phyloP scores from a whole-genome alignment of 1,284 basidiomycete genomes.

The Trichosporon sp. region DNA sequence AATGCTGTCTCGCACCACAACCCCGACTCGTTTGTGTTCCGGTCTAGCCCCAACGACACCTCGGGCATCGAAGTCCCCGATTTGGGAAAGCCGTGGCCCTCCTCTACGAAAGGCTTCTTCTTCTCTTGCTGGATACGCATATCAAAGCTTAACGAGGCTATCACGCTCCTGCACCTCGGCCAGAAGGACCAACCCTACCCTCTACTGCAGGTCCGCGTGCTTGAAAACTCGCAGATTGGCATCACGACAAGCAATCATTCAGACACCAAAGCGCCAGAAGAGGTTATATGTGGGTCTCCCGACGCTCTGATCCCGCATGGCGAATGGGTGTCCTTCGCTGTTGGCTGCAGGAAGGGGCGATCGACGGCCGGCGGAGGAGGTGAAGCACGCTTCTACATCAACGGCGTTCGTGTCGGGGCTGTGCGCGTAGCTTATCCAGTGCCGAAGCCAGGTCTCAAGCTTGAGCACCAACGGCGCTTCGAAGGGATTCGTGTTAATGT shows the following conservation, averaged over 20 bases:
- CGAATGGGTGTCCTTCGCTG: conserved; percentile 44
- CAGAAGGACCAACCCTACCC: conserved; percentile 21
- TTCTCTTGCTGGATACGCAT: conserved; percentile 44
- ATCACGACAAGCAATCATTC: conserved; percentile 23
- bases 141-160: conserved; percentile 36
- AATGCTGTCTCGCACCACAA: conserved; percentile 37
- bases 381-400: conserved; percentile 39
- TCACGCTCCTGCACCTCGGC: conserved; percentile 40
- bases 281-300: conserved; percentile 38
- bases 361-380: conserved; percentile 18
- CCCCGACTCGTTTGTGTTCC: conserved; percentile 41
- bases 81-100: conserved; percentile 37
- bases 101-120: conserved; percentile 38
- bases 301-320: conserved; percentile 45
- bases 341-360: conserved; percentile 34
- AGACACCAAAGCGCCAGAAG: conserved; percentile 19
- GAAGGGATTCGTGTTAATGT: conserved; percentile 12
- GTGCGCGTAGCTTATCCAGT: conserved; percentile 37
- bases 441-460: conserved; percentile 10
- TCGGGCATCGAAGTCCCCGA: conserved; percentile 38
- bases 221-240: conserved; percentile 46
- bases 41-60: conserved; percentile 22
- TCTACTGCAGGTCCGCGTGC: conserved; percentile 38
- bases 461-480: background rate
- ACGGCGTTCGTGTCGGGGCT: conserved; percentile 38